Percentiles rank a stretch among this genome's conserved stretches.
phyloP scores from a whole-genome alignment of 148 eudicot genomes.

The Cornus florida region DNA sequence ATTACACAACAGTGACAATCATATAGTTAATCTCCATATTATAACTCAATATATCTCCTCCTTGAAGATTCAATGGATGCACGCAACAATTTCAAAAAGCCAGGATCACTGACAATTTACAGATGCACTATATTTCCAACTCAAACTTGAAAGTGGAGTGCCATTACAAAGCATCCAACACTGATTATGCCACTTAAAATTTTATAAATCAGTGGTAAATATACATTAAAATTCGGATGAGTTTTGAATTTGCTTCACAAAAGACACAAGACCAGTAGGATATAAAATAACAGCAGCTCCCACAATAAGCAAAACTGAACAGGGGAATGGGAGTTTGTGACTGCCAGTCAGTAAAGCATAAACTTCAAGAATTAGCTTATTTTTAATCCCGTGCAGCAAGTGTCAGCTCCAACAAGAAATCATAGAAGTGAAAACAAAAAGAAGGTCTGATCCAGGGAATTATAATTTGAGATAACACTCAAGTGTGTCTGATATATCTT shows the following conservation, averaged over 20 bases:
- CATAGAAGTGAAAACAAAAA: too few relatives aligned
- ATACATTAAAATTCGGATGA: neutral
- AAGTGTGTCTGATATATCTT: too few relatives aligned
- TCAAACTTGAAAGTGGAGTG: neutral
- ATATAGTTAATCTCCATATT: neutral
- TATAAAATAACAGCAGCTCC: neutral
- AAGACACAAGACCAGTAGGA: neutral
- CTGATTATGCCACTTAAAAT: neutral
- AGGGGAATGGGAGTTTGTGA: neutral
- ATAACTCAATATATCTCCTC: neutral
- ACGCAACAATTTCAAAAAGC: neutral
- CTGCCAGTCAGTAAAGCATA: neutral
- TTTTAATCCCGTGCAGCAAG: too few relatives aligned
- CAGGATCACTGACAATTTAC: neutral
- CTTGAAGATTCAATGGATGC: neutral
- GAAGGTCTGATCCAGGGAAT: too few relatives aligned
- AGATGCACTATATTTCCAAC: neutral
- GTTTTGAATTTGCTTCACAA: neutral
- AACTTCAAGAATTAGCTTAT: too few relatives aligned
- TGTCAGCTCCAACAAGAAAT: too few relatives aligned
- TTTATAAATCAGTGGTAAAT: neutral
- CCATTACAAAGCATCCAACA: slow-evolving; percentile 6
- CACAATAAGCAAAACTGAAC: neutral
- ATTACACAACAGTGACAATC: neutral
- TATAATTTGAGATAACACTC: too few relatives aligned